These are phyloP conservation scores for Aureobasidium sp. DNA, from an alignment of 2,329 filamentous ascomycete genomes.

Conservation along the genomic window DNA sequence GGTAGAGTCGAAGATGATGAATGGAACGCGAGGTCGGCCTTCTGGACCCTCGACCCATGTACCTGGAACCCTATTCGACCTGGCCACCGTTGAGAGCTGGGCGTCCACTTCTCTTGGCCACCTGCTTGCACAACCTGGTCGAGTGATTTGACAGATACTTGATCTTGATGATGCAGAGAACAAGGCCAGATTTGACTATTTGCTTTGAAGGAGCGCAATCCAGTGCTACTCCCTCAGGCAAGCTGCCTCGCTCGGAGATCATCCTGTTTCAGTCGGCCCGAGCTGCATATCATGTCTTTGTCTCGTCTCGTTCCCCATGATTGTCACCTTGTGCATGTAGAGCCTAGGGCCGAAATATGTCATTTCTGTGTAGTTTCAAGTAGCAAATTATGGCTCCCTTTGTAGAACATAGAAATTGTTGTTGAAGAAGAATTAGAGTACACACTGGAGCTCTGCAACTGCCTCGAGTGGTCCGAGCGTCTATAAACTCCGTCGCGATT, in stretches of 20 bases:
- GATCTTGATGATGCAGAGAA: background rate
- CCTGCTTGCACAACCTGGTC: background rate
- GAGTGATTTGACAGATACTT: background rate
- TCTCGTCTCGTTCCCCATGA: background rate
- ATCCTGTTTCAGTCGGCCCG: background rate
- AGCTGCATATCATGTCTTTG: background rate
- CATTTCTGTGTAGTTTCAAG: no score
- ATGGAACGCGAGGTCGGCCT: background rate
- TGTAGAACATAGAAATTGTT: background rate
- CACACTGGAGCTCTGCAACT: background rate
- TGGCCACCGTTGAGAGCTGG: background rate
- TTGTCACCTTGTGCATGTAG: background rate
- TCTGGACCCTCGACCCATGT: background rate
- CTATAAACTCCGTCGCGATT: background rate
- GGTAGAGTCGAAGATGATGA: background rate
- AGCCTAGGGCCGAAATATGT: no score
- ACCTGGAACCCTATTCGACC: background rate
- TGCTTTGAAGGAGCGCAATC: background rate
- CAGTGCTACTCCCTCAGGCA: background rate
- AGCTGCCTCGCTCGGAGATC: background rate
- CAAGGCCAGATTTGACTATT: background rate
- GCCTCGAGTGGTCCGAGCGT: background rate
- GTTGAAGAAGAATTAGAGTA: background rate
- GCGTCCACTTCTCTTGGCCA: background rate
- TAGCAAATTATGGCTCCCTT: background rate